Evolutionary conservation across 495 filamentous ascomycete species (phyloP), one percentile per base, ranked within the genome.

Genomic region (Evernia prunastri): DNA sequence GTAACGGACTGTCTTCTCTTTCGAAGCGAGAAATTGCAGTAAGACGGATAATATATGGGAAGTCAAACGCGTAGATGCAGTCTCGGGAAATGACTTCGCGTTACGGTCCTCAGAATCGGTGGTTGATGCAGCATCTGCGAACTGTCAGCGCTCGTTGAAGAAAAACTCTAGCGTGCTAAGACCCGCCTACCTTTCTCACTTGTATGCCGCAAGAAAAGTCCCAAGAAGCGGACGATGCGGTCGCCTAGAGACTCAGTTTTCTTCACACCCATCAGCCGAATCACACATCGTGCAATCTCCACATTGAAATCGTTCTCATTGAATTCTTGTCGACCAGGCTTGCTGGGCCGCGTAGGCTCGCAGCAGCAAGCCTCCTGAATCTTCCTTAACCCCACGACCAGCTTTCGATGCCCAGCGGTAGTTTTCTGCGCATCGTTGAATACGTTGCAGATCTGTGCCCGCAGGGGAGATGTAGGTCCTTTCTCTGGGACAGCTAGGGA

Each of bases 1-100:
- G 76, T 93, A 97, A 53, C 95, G 85, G 35, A 97, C 89, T 56
- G 85, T 86, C 75, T 96, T 97, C 75, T 99, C 94, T 73, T 95
- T 96, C 18, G 89, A 83, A 4, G 78, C 76, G 33, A 96, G 74
- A 18, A 96, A 72, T 35, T 89, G 87, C 17, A 91, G 77, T 43
- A 93, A 69, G 18, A 83, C 79, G 31, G 82, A 78, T 59, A 95
- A 81, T 18, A 98, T 76, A n/a, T 86, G 81, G 1, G 84, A 78
- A 0, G 89, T 89, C 27, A 97, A 80, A 45, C 92, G 86, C 29
- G 85, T 87, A 61, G 83, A 90, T 7, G 94, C 90, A 0, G 91
- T 96, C 66, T 96, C 90, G 35, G 83, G 79, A 69, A 89, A 82
- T 66, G 80, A 81, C 56, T 84, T 82, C 63, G 81, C 81, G 68